Conservation (phyloP, 2,329 filamentous ascomycete genomes). For the Cephalotrichum gorgonifer region DNA sequence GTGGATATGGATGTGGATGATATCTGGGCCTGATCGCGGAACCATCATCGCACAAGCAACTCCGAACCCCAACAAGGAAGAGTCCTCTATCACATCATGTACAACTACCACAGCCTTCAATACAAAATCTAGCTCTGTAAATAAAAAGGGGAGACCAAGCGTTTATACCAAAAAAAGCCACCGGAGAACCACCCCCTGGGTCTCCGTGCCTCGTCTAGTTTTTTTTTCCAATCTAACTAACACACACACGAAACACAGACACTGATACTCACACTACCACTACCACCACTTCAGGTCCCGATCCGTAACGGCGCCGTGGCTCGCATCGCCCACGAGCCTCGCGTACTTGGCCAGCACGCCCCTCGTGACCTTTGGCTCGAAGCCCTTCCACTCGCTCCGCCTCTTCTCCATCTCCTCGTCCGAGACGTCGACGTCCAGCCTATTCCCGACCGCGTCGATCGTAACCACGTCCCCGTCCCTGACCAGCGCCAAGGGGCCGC, state of each 20-base stretch:
- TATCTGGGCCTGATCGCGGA: too few relatives aligned
- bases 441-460: conserved; percentile 75
- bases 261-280: background rate
- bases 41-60: too few relatives aligned
- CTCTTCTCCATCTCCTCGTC: conserved; percentile 61
- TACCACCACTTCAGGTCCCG: conserved; percentile 12
- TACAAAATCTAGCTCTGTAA: too few relatives aligned
- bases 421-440: conserved; percentile 56
- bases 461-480: conserved; percentile 71
- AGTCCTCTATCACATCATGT: too few relatives aligned
- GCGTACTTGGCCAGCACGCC: conserved; percentile 89
- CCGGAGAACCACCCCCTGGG: too few relatives aligned
- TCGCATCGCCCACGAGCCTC: conserved; percentile 77
- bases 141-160: too few relatives aligned
- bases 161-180: too few relatives aligned
- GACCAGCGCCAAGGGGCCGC: conserved; percentile 80
- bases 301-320: conserved; percentile 84
- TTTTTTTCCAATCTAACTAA: background rate
- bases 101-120: too few relatives aligned
- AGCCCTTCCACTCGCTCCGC: conserved; percentile 58
- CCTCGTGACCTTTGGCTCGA: conserved; percentile 62
- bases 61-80: too few relatives aligned
- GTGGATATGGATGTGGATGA: too few relatives aligned
- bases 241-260: background rate
- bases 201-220: too few relatives aligned